Evolutionary conservation across 345 rosid species (phyloP).

Genomic region (Euphorbia lathyris): DNA sequence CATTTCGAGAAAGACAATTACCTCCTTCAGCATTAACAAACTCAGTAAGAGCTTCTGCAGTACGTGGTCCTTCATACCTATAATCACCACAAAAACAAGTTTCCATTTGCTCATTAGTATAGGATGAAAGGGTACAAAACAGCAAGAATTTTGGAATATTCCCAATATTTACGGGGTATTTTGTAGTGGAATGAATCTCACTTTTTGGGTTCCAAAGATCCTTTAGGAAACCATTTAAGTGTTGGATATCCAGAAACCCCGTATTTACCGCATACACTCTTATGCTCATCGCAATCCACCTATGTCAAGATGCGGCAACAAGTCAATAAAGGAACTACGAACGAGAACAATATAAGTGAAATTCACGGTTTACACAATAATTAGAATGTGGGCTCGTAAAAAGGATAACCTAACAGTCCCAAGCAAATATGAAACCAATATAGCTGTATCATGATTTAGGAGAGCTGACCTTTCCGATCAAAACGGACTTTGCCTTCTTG

Average conservation of each 20-base stretch:
- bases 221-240: slow-evolving; percentile 93
- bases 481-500: slow-evolving; percentile 75
- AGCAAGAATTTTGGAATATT: not conserved
- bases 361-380: not conserved
- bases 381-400: not conserved
- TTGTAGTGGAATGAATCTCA: slow-evolving; percentile 32
- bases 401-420: not conserved
- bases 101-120: slow-evolving; percentile 1
- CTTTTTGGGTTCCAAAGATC: slow-evolving; percentile 91
- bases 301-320: slow-evolving; percentile 26
- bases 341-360: not conserved
- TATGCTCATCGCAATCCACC: slow-evolving; percentile 99
- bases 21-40: slow-evolving; percentile 95
- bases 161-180: not conserved
- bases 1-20: slow-evolving; percentile 18
- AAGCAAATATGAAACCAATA: not conserved
- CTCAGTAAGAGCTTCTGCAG: slow-evolving; percentile 79
- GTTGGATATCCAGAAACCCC: slow-evolving; percentile 98
- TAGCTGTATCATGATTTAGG: not conserved
- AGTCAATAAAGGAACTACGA: not conserved
- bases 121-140: not conserved
- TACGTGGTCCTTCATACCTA: slow-evolving; percentile 92
- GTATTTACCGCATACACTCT: slow-evolving; percentile 74
- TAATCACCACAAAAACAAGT: slow-evolving; percentile 1
- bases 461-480: slow-evolving; percentile 85